Evolutionary conservation across 305 asterid species (phyloP).

Genomic region (Withania somnifera): DNA sequence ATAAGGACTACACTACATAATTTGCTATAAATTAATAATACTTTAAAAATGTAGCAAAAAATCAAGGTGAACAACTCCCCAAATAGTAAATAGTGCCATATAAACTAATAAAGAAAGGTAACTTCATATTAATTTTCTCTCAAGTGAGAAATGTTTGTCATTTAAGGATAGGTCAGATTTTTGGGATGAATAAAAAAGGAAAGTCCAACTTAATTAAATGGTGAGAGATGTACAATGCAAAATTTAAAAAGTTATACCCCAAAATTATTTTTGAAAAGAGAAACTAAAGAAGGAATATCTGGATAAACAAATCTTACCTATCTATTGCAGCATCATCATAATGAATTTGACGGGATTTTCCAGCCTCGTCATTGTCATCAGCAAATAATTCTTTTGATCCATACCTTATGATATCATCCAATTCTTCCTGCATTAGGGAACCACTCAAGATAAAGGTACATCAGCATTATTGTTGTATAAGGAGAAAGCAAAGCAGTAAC

Average conservation of each 20-base stretch:
- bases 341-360: conserved; percentile 94
- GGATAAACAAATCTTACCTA: neutral
- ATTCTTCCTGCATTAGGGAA: conserved; percentile 63
- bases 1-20: neutral
- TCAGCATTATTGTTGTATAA: neutral
- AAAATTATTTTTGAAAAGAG: conserved; percentile 8
- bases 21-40: neutral
- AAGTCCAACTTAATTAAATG: neutral
- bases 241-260: neutral
- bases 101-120: neutral
- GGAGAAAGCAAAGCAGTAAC: neutral
- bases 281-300: conserved; percentile 4
- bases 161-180: neutral
- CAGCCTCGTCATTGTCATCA: conserved; percentile 84
- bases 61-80: neutral
- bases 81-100: neutral
- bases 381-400: conserved; percentile 95
- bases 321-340: conserved; percentile 95
- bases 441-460: neutral
- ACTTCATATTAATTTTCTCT: neutral
- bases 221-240: neutral
- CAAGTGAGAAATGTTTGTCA: neutral
- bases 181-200: neutral
- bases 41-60: neutral
- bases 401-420: conserved; percentile 93